These are phyloP conservation scores for Alternaria alternata DNA, from an alignment of 2,329 filamentous ascomycete species.

Conservation along the genomic window DNA sequence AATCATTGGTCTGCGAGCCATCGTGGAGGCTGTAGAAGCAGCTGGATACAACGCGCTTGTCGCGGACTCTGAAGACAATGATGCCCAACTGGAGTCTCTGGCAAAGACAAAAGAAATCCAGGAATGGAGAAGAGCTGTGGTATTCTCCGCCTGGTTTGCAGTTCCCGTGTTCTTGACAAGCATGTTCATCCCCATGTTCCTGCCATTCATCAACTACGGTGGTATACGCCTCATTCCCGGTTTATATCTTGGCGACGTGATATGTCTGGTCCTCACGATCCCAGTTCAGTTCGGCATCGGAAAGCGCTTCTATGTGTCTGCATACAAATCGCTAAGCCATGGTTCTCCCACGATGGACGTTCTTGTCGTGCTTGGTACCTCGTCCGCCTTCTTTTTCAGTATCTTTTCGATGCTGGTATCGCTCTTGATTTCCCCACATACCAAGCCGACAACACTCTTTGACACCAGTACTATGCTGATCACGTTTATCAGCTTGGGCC, in stretches of 20 bases:
- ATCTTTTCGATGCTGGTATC: slow-evolving; percentile 86
- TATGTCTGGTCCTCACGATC: slow-evolving; percentile 84
- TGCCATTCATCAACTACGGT: slow-evolving; percentile 80
- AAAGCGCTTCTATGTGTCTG: slow-evolving; percentile 89
- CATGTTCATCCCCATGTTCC: slow-evolving; percentile 92
- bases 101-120: slow-evolving; percentile 96
- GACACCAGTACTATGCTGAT: slow-evolving; percentile 99
- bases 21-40: slow-evolving; percentile 85
- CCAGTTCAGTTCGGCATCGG: slow-evolving; percentile 97
- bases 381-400: slow-evolving; percentile 96
- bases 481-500: slow-evolving; percentile 89
- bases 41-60: slow-evolving; percentile 87
- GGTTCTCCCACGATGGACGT: slow-evolving; percentile 97
- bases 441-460: slow-evolving; percentile 86
- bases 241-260: slow-evolving; percentile 85
- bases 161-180: slow-evolving; percentile 89
- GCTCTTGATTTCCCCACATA: slow-evolving; percentile 76
- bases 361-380: slow-evolving; percentile 90
- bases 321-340: slow-evolving; percentile 93
- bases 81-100: slow-evolving; percentile 92
- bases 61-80: slow-evolving; percentile 92
- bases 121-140: slow-evolving; percentile 87
- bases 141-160: slow-evolving; percentile 79
- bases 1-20: slow-evolving; percentile 77
- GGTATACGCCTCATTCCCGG: slow-evolving; percentile 72